Base-by-base conservation (phyloP, 1,284 basidiomycete genomes). In the Amylostereum chailletii region DNA sequence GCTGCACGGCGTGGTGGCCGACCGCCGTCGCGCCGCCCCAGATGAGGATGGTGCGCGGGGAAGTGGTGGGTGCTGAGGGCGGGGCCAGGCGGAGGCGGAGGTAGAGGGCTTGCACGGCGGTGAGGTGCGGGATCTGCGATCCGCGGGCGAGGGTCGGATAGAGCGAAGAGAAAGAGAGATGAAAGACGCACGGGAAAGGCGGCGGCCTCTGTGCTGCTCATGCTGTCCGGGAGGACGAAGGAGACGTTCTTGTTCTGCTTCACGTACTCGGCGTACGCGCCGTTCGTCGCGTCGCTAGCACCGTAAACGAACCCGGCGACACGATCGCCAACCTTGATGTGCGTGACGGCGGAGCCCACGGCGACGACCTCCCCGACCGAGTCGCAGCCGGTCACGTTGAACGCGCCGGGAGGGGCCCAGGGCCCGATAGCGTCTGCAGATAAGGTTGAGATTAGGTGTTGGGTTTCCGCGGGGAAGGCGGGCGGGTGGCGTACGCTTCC, bases 271-370 rank as follows among this genome's bases (percentile, higher is more conserved):
- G 49, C 42, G 34, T 46, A 52, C 19, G 52, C 42, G 27, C 54
- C 53, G 37, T 47, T 44, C 52, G 36, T 67, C 66, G 6, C 42
- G 6, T 31, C n/a, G 29, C 27, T 30, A 5, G 42, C 5, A 33
- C 73, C 74, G 54, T 72, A 69, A 5, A 75, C 69, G 47, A 68
- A 65, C 7, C 70, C 72, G 3, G 69, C 70, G 9, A 76, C 70
- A 8, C 69, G 65, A 51, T 72, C 67, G 4, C 75, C 76, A 26
- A 68, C 60, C 30, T 65, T 60, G 51, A 53, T 52, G 47, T 61
- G 54, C 2, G 55, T 37, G 19, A 67, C 62, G 3, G 58, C 62
- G 2, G 54, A 43, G 8, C 69, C 70, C 34, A 71, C 50, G 36
- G 60, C 57, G 34, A 66, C 68, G 51, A 77, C 66, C 1, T 55